phyloP scores from a whole-genome alignment of 371 early-diverging fungal genomes.

The Haplosporangium sp. region DNA sequence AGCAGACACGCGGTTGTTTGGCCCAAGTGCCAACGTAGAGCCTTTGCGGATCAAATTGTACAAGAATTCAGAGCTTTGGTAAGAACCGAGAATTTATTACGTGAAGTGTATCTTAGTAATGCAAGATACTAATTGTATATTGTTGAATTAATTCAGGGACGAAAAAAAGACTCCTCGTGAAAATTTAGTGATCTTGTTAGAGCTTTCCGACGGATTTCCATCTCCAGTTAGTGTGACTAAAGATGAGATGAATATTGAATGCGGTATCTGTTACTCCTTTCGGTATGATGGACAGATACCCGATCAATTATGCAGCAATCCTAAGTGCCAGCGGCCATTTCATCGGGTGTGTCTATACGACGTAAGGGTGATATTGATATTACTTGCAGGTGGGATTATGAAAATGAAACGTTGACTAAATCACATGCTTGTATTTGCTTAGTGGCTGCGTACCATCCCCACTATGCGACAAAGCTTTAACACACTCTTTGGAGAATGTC shows the following conservation, averaged over 20 bases:
- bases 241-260: slow-evolving; percentile 62
- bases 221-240: slow-evolving; percentile 40
- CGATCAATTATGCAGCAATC: slow-evolving; percentile 62
- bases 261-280: slow-evolving; percentile 68
- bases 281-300: slow-evolving; percentile 57
- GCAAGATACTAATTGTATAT: neutral
- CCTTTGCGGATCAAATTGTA: slow-evolving; percentile 41
- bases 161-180: slow-evolving; percentile 29
- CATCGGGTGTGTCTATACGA: slow-evolving; percentile 62
- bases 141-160: slow-evolving; percentile 19
- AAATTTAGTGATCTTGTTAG: slow-evolving; percentile 39
- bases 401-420: neutral
- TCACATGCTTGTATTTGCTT: neutral
- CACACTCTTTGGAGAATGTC: slow-evolving; percentile 66
- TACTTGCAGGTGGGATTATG: neutral
- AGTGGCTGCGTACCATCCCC: slow-evolving; percentile 66
- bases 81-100: neutral
- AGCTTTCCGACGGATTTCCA: slow-evolving; percentile 49
- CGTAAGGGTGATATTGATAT: slow-evolving; percentile 37
- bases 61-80: slow-evolving; percentile 39
- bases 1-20: slow-evolving; percentile 47
- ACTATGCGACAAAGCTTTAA: slow-evolving; percentile 66
- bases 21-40: slow-evolving; percentile 33
- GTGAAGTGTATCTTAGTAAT: no score
- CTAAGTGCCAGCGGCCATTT: slow-evolving; percentile 63